Conservation (phyloP, 1,284 basidiomycete species). For the Polyporus tsugae region DNA sequence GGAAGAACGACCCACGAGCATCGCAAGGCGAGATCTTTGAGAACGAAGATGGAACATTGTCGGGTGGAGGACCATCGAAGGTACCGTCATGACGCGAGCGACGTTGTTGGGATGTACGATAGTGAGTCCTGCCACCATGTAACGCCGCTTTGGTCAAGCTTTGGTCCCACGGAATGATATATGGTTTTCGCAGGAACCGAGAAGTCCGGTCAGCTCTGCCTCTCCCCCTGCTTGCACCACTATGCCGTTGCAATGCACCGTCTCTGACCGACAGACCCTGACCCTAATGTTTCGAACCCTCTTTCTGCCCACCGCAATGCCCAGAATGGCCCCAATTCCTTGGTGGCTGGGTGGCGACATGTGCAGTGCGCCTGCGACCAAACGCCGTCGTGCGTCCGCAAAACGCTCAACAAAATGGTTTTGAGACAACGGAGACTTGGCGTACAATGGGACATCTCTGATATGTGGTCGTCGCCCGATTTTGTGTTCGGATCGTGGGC, state of each 20-base stretch:
- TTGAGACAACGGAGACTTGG: background rate
- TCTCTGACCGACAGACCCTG: background rate
- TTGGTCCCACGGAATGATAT: background rate
- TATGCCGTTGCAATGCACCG: background rate
- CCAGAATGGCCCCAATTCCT: background rate
- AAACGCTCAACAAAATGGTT: background rate
- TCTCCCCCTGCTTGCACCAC: background rate
- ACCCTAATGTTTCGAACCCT: too few species aligned
- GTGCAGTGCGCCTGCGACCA: background rate
- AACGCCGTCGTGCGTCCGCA: background rate
- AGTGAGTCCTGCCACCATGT: background rate
- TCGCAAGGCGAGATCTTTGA: conserved; percentile 31
- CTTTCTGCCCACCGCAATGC: background rate
- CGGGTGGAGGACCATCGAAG: conserved; percentile 24
- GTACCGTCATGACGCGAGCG: conserved; percentile 5
- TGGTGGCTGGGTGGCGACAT: background rate
- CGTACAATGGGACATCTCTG: background rate
- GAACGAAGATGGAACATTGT: conserved; percentile 45
- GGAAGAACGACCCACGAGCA: conserved; percentile 19
- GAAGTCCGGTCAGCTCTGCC: background rate
- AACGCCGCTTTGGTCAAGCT: background rate
- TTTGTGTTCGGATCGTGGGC: too few species aligned
- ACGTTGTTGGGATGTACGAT: background rate
- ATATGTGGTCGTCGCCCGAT: too few species aligned
- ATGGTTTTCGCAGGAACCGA: background rate